Evolutionary conservation across 1,284 basidiomycete species (phyloP).

Genomic region (Fomitopsis palustris): DNA sequence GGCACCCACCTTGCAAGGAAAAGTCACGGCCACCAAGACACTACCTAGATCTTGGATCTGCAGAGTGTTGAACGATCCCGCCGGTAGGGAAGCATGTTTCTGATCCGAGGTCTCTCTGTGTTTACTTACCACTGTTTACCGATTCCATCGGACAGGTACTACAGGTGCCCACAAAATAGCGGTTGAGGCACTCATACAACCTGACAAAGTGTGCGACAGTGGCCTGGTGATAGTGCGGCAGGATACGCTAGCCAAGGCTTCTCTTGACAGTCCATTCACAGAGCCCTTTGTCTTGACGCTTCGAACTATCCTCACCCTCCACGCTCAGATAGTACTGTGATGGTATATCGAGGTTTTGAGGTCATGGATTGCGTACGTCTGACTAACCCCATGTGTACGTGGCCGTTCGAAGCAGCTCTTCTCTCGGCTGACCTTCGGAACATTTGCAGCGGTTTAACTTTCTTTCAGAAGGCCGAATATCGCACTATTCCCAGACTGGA

Average conservation of each 20-base stretch:
- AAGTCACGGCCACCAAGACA: background rate
- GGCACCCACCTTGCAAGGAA: too few species aligned
- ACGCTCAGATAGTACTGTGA: background rate
- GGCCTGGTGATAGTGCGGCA: background rate
- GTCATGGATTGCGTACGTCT: background rate
- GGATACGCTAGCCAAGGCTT: background rate
- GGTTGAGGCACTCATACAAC: background rate
- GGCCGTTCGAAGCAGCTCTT: background rate
- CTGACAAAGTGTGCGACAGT: background rate
- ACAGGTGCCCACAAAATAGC: background rate
- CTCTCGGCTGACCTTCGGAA: background rate
- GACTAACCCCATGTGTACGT: background rate
- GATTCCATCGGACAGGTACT: background rate
- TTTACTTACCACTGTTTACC: background rate
- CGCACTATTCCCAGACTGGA: background rate
- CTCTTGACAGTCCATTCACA: background rate
- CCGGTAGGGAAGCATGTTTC: background rate
- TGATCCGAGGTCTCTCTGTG: background rate
- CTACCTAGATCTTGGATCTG: background rate
- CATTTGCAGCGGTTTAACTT: background rate
- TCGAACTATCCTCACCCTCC: background rate
- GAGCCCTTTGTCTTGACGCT: background rate
- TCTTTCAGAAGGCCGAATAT: background rate
- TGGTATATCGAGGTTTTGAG: background rate
- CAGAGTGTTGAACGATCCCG: background rate